Evolutionary conservation across 495 filamentous ascomycete genomes (phyloP).

Genomic region (Aspergillus baeticus): DNA sequence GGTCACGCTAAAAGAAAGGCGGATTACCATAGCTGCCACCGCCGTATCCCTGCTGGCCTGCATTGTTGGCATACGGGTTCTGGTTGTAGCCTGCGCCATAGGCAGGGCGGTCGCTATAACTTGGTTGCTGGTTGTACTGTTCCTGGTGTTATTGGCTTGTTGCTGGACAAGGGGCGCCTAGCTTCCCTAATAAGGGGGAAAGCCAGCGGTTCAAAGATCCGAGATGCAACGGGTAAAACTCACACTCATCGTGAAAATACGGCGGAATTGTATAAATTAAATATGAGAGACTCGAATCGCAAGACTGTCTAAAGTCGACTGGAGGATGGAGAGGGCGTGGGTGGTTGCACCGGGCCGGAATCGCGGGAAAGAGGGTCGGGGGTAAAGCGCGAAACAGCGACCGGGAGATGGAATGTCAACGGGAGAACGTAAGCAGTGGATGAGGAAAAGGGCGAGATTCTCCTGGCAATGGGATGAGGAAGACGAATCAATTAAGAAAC

Average conservation of each 20-base stretch:
- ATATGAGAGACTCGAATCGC: background rate
- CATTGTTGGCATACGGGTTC: slow-evolving; percentile 46
- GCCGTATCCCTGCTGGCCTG: slow-evolving; percentile 38
- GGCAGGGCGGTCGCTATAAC: slow-evolving; percentile 3
- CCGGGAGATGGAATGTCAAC: background rate
- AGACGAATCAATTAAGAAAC: background rate
- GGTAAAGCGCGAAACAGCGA: slow-evolving; percentile 11
- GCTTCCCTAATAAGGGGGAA: background rate
- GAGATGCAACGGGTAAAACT: background rate
- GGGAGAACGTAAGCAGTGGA: background rate
- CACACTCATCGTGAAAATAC: slow-evolving; percentile 10
- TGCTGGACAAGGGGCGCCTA: slow-evolving; percentile 1
- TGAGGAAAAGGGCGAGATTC: background rate
- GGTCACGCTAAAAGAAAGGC: background rate
- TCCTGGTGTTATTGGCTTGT: background rate
- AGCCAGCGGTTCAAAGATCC: background rate
- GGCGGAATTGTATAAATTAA: background rate
- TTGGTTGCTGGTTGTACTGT: slow-evolving; percentile 14
- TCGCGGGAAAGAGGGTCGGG: slow-evolving; percentile 12
- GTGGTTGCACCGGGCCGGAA: background rate
- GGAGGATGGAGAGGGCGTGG: background rate
- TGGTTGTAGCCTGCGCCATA: slow-evolving; percentile 38
- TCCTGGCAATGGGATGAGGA: background rate
- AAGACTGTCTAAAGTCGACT: background rate
- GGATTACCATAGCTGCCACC: slow-evolving; percentile 44